These are phyloP conservation scores for Trypanosoma congolense DNA, from an alignment of 208 protist genomes.

Conservation along the genomic window DNA sequence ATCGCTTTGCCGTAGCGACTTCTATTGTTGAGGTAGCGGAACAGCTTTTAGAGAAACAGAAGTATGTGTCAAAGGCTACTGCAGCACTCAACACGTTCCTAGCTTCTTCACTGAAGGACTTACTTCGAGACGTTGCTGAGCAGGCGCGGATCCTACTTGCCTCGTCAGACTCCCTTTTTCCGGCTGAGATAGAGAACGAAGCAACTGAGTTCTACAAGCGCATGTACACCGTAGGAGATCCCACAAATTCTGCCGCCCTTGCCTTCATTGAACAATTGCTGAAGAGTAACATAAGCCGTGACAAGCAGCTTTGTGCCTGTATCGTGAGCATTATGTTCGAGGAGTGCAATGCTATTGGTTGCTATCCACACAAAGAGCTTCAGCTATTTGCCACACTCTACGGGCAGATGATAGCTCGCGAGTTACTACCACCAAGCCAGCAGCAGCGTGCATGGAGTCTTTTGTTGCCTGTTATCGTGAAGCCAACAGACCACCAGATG, in stretches of 20 bases:
- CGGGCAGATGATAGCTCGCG: slow-evolving; percentile 79
- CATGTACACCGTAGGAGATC: slow-evolving; percentile 64
- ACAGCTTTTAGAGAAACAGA: slow-evolving; percentile 67
- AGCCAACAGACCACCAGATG: slow-evolving; percentile 84
- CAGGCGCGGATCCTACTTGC: slow-evolving; percentile 64
- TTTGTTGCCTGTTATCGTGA: slow-evolving; percentile 91
- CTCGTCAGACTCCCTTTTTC: slow-evolving; percentile 75
- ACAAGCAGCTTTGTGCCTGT: slow-evolving; percentile 82
- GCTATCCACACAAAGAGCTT: slow-evolving; percentile 80
- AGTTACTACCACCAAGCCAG: slow-evolving; percentile 65
- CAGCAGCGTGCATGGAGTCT: slow-evolving; percentile 74
- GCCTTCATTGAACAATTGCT: slow-evolving; percentile 51
- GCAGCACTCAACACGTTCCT: slow-evolving; percentile 73
- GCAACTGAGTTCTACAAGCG: slow-evolving; percentile 79
- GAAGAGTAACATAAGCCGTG: slow-evolving; percentile 54
- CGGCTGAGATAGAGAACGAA: slow-evolving; percentile 78
- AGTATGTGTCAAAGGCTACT: slow-evolving; percentile 80
- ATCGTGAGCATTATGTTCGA: slow-evolving; percentile 88
- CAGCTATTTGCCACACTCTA: slow-evolving; percentile 76
- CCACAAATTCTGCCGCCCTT: slow-evolving; percentile 39
- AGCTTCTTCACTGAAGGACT: slow-evolving; percentile 69
- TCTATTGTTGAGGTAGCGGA: slow-evolving; percentile 83
- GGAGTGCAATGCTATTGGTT: slow-evolving; percentile 57
- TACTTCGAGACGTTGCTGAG: slow-evolving; percentile 68
- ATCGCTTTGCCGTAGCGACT: slow-evolving; percentile 85